Evolutionary conservation across 129 eudicot genomes (phyloP).

Genomic region (Daucus carota): DH1_v3.0 NC_030386.2:26917001-26917500

Average conservation of each 20-base stretch:
- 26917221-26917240: conserved; percentile 75
- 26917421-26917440: conserved; percentile 78
- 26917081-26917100: neutral
- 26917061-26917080: neutral
- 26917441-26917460: conserved; percentile 93
- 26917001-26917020: neutral
- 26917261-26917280: neutral
- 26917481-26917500: conserved; percentile 85
- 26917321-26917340: neutral
- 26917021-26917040: neutral
- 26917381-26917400: conserved; percentile 93
- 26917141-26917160: conserved; percentile 97
- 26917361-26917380: neutral
- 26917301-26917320: neutral
- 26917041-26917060: neutral
- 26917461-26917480: conserved; percentile 78
- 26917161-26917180: conserved; percentile 99
- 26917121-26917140: conserved; percentile 8
- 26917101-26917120: neutral
- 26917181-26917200: conserved; percentile 99
- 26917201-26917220: conserved; percentile 95
- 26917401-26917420: conserved; percentile 95
- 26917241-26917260: neutral
- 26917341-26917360: neutral
- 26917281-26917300: neutral